phyloP scores from a whole-genome alignment of 2,329 filamentous ascomycete species.

The Taxawa tesnikishii region DNA sequence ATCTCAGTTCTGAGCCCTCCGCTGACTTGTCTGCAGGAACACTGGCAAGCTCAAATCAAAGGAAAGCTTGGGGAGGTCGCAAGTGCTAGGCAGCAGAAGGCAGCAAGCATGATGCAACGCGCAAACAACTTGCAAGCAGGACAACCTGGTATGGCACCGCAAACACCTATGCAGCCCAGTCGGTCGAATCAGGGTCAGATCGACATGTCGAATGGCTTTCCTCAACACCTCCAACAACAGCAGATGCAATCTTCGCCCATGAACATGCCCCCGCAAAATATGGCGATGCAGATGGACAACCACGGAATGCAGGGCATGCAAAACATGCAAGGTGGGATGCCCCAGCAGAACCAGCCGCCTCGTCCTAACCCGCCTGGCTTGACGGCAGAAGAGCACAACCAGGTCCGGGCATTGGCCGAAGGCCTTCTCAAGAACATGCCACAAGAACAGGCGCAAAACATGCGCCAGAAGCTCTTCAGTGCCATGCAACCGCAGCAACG shows the following conservation, averaged over 20 bases:
- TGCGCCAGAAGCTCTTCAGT: slow-evolving; percentile 30
- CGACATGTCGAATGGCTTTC: slow-evolving; percentile 29
- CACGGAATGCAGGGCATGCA: slow-evolving; percentile 6
- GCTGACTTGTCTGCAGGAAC: slow-evolving; percentile 5
- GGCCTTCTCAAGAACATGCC: slow-evolving; percentile 33
- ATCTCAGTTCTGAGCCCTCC: not conserved
- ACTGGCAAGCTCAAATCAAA: slow-evolving; percentile 7
- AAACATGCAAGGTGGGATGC: slow-evolving; percentile 13
- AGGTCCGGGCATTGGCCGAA: slow-evolving; percentile 33
- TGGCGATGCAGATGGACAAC: not conserved
- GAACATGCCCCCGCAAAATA: slow-evolving; percentile 12
- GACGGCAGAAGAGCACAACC: slow-evolving; percentile 27
- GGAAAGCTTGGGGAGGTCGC: slow-evolving; percentile 8
- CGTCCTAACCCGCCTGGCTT: slow-evolving; percentile 13
- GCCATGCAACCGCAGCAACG: slow-evolving; percentile 35
- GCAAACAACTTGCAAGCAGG: slow-evolving; percentile 6
- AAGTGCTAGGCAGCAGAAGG: slow-evolving; percentile 4
- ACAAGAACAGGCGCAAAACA: slow-evolving; percentile 33
- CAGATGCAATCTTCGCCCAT: slow-evolving; percentile 40
- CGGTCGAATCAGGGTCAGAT: slow-evolving; percentile 28
- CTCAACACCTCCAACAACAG: slow-evolving; percentile 36
- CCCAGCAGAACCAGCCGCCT: slow-evolving; percentile 17
- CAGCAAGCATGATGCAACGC: slow-evolving; percentile 4
- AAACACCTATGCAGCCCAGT: slow-evolving; percentile 20
- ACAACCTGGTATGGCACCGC: slow-evolving; percentile 24